These are phyloP conservation scores for Neofusicoccum sp. DNA, from an alignment of 2,329 filamentous ascomycete species.

Conservation along the genomic window DNA sequence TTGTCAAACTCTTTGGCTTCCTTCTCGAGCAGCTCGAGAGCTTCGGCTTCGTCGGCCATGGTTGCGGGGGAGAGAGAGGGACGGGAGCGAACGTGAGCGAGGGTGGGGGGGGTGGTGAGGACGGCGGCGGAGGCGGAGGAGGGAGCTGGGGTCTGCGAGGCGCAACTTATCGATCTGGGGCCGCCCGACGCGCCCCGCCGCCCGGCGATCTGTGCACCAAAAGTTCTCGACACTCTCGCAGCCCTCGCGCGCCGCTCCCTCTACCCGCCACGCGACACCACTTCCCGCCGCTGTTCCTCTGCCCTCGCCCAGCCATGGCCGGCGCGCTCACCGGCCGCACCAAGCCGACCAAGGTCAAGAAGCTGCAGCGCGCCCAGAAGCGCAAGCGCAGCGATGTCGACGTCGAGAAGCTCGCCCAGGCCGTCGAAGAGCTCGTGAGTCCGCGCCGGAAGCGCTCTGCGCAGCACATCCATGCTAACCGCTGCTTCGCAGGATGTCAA, in stretches of 20 bases:
- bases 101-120: not conserved
- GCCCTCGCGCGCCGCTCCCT: not conserved
- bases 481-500: conserved; percentile 59
- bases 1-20: conserved; percentile 93
- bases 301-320: conserved; percentile 22
- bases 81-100: not conserved
- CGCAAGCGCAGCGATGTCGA: conserved; percentile 58
- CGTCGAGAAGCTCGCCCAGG: conserved; percentile 48
- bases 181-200: not conserved
- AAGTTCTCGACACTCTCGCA: conserved; percentile 13
- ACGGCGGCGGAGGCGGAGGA: not conserved
- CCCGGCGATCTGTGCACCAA: conserved; percentile 2
- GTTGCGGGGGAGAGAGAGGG: conserved; percentile 15
- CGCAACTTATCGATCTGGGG: conserved; percentile 10
- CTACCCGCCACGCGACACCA: not conserved
- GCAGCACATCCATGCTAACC: conserved; percentile 24
- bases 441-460: not conserved
- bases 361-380: conserved; percentile 54
- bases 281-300: not conserved
- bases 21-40: conserved; percentile 74
- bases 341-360: conserved; percentile 59
- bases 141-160: not conserved
- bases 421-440: conserved; percentile 46
- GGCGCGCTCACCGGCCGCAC: conserved; percentile 45
- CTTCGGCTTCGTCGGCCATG: conserved; percentile 55